Percentiles rank a stretch among this genome's conserved stretches.
Evolutionary conservation across 805 yeast genomes (phyloP).

Genomic region (Saturnispora ahearnii): DNA sequence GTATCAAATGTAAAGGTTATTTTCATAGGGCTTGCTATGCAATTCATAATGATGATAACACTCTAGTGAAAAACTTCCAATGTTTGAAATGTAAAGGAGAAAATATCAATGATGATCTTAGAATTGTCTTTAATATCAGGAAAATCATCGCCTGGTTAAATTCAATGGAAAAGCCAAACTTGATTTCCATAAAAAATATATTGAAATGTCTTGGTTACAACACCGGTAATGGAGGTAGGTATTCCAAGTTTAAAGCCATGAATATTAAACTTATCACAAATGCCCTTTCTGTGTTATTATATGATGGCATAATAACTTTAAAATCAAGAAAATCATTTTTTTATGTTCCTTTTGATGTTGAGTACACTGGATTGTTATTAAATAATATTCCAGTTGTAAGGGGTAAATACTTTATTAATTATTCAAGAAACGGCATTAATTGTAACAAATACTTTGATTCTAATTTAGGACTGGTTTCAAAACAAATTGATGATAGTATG

Average conservation of each 20-base stretch:
- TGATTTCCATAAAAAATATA: conserved; percentile 7
- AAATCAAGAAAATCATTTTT: conserved; percentile 9
- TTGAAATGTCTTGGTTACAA: conserved; percentile 6
- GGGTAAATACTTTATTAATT: conserved; percentile 15
- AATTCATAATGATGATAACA: background rate
- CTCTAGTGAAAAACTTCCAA: conserved; percentile 5
- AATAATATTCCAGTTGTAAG: conserved; percentile 11
- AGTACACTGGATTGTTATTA: conserved; percentile 12
- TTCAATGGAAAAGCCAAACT: background rate
- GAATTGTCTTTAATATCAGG: conserved; percentile 17
- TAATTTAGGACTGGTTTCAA: background rate
- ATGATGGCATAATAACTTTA: conserved; percentile 14
- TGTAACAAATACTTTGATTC: conserved; percentile 1
- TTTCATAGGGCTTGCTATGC: conserved; percentile 19
- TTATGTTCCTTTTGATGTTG: conserved; percentile 11
- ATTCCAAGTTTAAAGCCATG: background rate
- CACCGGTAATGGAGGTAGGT: background rate
- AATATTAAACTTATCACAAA: conserved; percentile 11
- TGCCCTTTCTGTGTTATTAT: conserved; percentile 16
- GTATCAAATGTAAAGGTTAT: conserved; percentile 13
- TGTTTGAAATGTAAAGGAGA: conserved; percentile 15
- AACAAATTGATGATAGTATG: conserved; percentile 1
- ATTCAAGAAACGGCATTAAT: background rate
- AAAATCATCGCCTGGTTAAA: conserved; percentile 13
- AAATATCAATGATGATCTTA: conserved; percentile 9